These are phyloP conservation scores for Tranzscheliella williamsii DNA, from an alignment of 1,284 basidiomycete genomes.

Conservation along the genomic window DNA sequence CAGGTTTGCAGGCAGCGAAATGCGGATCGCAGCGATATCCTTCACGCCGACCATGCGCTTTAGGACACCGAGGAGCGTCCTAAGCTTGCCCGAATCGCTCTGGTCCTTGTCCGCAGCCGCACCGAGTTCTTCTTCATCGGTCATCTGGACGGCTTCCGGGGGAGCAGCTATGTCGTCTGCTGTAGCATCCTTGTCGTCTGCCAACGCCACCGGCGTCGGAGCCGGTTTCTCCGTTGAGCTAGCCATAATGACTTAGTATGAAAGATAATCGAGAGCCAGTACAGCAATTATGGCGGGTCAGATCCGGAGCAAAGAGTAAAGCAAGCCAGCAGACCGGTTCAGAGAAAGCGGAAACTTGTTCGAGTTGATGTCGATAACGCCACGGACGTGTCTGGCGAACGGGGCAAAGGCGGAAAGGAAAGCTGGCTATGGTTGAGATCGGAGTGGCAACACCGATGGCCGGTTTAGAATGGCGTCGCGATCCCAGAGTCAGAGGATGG, in stretches of 20 bases:
- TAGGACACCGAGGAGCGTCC: constrained; percentile 53
- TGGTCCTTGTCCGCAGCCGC: constrained; percentile 50
- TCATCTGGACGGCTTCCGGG: constrained; percentile 50
- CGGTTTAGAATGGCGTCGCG: too few relatives aligned
- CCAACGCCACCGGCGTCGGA: constrained; percentile 4
- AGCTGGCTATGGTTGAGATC: too few relatives aligned
- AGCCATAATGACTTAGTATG: background rate
- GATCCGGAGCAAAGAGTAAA: too few relatives aligned
- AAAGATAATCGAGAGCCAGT: too few relatives aligned
- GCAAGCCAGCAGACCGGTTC: too few relatives aligned
- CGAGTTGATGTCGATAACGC: too few relatives aligned
- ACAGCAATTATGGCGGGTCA: too few relatives aligned
- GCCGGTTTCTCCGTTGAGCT: background rate
- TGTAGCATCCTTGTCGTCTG: constrained; percentile 35
- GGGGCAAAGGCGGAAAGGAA: too few relatives aligned
- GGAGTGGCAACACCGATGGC: too few relatives aligned
- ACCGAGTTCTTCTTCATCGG: constrained; percentile 50
- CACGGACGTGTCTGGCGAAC: too few relatives aligned
- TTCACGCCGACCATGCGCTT: constrained; percentile 58
- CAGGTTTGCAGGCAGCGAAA: constrained; percentile 57
- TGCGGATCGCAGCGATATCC: constrained; percentile 56
- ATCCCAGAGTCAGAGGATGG: too few relatives aligned
- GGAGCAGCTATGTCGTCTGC: constrained; percentile 42
- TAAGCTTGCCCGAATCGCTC: constrained; percentile 54
- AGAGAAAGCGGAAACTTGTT: too few relatives aligned